A percentile compares a stretch with the other conserved stretches of the same genome.
These are phyloP conservation scores for Talaromyces nanjingensis DNA, from an alignment of 495 filamentous ascomycete genomes.

Conservation along the genomic window DNA sequence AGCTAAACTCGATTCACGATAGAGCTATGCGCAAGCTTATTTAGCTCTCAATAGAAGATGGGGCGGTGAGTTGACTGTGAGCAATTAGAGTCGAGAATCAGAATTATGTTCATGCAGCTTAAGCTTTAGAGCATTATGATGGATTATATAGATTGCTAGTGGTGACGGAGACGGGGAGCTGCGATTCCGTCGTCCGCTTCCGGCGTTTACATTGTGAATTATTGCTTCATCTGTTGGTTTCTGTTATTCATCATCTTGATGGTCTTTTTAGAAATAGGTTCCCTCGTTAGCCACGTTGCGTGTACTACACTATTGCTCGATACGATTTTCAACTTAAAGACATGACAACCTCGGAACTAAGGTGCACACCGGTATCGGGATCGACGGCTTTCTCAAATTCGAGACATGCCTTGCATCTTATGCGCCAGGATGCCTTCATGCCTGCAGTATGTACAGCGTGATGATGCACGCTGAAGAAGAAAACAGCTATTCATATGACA, in stretches of 20 bases:
- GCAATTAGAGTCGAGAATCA: not conserved
- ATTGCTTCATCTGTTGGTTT: too few species aligned
- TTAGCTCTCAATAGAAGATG: not conserved
- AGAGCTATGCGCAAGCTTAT: not conserved
- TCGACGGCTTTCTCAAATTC: not conserved
- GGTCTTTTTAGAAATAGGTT: not conserved
- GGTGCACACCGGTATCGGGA: not conserved
- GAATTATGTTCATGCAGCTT: not conserved
- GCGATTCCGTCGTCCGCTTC: not conserved
- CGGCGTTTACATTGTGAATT: too few species aligned
- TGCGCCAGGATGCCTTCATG: not conserved
- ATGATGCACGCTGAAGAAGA: too few species aligned
- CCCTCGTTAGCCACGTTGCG: not conserved
- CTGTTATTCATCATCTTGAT: too few species aligned
- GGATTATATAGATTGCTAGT: not conserved
- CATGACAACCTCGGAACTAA: not conserved
- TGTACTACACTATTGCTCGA: too few species aligned
- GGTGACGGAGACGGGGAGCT: not conserved
- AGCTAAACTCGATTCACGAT: not conserved
- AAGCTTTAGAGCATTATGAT: not conserved
- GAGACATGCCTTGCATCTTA: not conserved
- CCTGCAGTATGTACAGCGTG: not conserved
- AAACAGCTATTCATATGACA: too few species aligned
- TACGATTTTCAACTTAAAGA: not conserved
- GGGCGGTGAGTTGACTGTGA: not conserved